Base-by-base conservation (phyloP, 352 stramenopile genomes). In the Globisporangium rhizosaccharum region DNA sequence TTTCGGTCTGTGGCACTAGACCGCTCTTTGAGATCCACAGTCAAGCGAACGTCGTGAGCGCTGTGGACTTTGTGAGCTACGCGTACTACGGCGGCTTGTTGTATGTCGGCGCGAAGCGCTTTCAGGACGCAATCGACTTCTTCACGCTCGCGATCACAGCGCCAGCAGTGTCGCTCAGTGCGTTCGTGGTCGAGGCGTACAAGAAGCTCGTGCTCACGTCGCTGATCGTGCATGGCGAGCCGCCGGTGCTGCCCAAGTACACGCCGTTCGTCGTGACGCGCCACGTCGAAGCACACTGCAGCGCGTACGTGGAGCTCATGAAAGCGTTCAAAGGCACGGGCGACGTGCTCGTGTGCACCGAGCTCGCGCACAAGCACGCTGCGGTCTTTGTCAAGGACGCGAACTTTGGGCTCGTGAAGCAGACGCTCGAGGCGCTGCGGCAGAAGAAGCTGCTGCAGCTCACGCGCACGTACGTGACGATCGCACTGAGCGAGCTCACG, bases 41-140 rank as follows among this genome's bases (percentile, higher is more conserved):
- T 20, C 74, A 88, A 62, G 56, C 68, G 42, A 70, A 84, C 57
- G 56, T 85, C 0, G 65, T 92, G 47, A 75, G 44, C 11, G 51
- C 65, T 18, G 78, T 89, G 20, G 80, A 94, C 65, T 86, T 93
- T 56, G 62, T 93, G 52, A 67, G 79, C 52, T 96, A 96, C 60
- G 79, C 80, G 51, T 96, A 93, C 72, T 94, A 94, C 58, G 85
- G 81, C 47, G 87, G 82, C 14, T 51, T 92, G 46, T 56, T 94
- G 20, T 85, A 80, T 54, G 58, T 90, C 14, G 85, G 87, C 1
- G 66, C 90, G 64, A 94, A 93, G 68, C 73, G 76, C 23, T 92
- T 83, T 58, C 71, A 85, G 47, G 76, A 91, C 17, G 82, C 87
- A 9, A 73, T 85, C 14, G 76, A 92, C 36, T 80, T 88, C 28